Evolutionary conservation across 1,284 basidiomycete species (phyloP).

Genomic region (Hymenochaete sp.): DNA sequence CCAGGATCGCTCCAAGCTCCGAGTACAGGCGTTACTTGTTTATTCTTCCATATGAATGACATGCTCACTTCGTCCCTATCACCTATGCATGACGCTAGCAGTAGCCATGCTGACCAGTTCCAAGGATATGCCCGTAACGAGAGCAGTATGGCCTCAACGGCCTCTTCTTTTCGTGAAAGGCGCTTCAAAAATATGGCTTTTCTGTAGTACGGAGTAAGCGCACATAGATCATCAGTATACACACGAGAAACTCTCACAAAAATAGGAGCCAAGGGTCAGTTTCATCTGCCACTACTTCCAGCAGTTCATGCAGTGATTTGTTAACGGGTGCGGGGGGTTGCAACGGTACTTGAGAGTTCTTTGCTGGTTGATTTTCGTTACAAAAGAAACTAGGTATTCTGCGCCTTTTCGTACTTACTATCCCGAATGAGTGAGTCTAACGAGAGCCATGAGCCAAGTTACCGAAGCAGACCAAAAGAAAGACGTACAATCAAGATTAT

Average conservation of each 20-base stretch:
- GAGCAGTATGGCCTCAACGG: conserved; percentile 72
- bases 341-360: conserved; percentile 53
- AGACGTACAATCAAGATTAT: conserved; percentile 61
- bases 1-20: conserved; percentile 56
- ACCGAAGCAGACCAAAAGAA: conserved; percentile 25
- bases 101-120: conserved; percentile 94
- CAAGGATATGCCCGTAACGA: conserved; percentile 82
- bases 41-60: conserved; percentile 4
- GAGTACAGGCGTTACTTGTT: conserved; percentile 22
- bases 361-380: background rate
- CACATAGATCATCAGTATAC: background rate
- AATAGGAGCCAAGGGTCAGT: conserved; percentile 83
- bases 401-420: no score
- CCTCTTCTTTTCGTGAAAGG: conserved; percentile 72
- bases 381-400: no score
- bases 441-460: background rate
- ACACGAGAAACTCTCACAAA: conserved; percentile 43
- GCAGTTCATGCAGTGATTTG: conserved; percentile 48
- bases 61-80: conserved; percentile 79
- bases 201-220: conserved; percentile 37
- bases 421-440: conserved; percentile 5
- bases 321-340: conserved; percentile 68
- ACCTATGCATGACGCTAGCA: conserved; percentile 72
- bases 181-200: conserved; percentile 77
- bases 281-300: conserved; percentile 46